Evolutionary conservation across 345 rosid species (phyloP).

Genomic region (Dovyalis caffra): DNA sequence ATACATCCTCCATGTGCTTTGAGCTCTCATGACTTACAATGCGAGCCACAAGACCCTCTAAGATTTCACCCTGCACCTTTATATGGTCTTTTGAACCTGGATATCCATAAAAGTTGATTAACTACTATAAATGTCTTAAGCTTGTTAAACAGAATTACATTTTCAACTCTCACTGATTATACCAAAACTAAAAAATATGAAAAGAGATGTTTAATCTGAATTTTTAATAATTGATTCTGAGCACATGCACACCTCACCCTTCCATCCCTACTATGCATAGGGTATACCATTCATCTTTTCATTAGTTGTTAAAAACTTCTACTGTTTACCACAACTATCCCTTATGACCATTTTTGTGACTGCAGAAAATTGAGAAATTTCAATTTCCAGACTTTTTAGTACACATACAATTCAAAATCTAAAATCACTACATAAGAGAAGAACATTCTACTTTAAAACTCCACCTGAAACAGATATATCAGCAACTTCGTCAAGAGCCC

Average conservation of each 20-base stretch:
- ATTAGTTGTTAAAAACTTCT: neutral
- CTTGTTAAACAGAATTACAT: too few relatives aligned
- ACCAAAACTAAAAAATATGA: neutral
- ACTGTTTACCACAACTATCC: neutral
- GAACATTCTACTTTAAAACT: constrained; percentile 2
- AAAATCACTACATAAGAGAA: neutral
- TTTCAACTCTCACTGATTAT: neutral
- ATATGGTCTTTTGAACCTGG: constrained; percentile 85
- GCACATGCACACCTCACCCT: neutral
- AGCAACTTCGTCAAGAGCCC: constrained; percentile 87
- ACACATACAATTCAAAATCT: neutral
- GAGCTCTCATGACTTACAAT: constrained; percentile 72
- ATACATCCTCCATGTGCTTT: constrained; percentile 72
- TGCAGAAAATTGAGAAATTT: neutral
- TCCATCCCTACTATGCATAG: neutral
- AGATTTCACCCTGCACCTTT: constrained; percentile 85
- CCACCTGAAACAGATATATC: constrained; percentile 92
- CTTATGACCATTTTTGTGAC: neutral
- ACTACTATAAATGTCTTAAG: neutral
- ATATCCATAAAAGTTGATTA: neutral
- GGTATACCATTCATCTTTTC: neutral
- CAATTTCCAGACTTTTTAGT: neutral
- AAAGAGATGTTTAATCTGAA: neutral
- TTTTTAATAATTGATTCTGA: neutral
- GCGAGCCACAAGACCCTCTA: constrained; percentile 99